Evolutionary conservation across 768 basidiomycete species (phyloP).

Genomic region (Tephrocybe sp.): DNA sequence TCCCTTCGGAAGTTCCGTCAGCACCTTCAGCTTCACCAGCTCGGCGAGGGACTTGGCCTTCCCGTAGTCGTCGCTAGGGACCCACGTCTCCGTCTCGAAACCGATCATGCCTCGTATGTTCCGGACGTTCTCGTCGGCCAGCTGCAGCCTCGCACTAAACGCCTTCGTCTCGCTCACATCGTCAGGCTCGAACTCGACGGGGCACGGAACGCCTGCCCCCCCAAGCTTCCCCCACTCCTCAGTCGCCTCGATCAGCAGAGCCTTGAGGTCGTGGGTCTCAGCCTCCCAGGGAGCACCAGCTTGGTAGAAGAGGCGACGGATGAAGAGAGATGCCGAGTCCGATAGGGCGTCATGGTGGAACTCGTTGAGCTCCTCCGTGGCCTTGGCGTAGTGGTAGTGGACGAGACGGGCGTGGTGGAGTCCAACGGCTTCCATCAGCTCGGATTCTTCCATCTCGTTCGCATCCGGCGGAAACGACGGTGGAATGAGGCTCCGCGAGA

Average conservation of each 20-base stretch:
- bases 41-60: background rate
- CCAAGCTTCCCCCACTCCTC: slow-evolving; percentile 1
- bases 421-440: too few species aligned
- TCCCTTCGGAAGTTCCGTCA: background rate
- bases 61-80: background rate
- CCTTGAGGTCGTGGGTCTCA: background rate
- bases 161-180: slow-evolving; percentile 1
- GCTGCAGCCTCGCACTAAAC: background rate
- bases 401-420: too few species aligned
- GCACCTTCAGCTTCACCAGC: background rate
- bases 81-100: slow-evolving; percentile 1
- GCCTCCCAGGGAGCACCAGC: slow-evolving; percentile 1
- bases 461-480: too few species aligned
- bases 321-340: background rate
- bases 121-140: too few species aligned
- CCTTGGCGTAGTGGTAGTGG: too few species aligned
- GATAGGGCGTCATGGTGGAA: slow-evolving; percentile 1
- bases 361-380: too few species aligned
- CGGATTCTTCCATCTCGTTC: too few species aligned
- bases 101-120: background rate
- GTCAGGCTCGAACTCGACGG: background rate
- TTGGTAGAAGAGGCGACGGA: background rate
- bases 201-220: background rate
- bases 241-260: background rate
- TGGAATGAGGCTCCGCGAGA: too few species aligned